Percentiles rank a stretch among this genome's conserved stretches.
phyloP scores from a whole-genome alignment of 2,329 filamentous ascomycete species.

The Fusarium udum region DNA sequence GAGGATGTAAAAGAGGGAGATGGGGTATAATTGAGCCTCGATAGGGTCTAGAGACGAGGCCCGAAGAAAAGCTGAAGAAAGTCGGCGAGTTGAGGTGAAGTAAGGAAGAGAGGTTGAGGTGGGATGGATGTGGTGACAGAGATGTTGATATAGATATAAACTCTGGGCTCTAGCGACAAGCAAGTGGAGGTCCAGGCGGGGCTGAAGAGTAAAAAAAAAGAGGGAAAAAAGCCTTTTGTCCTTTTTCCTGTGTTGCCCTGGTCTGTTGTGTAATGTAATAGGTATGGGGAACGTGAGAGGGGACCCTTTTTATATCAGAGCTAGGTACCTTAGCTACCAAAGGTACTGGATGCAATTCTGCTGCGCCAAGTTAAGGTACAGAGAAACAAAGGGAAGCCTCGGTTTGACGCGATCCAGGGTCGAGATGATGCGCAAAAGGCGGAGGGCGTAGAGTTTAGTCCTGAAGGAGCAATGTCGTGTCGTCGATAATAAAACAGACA shows the following conservation, averaged over 20 bases:
- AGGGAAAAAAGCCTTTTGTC: constrained; percentile 22
- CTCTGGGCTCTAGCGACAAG: constrained; percentile 15
- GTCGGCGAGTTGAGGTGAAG: background rate
- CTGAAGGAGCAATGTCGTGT: constrained; percentile 10
- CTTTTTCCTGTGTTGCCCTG: constrained; percentile 1
- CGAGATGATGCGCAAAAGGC: constrained; percentile 32
- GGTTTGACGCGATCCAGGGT: constrained; percentile 40
- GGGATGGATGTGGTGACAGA: constrained; percentile 13
- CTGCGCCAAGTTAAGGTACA: constrained; percentile 31
- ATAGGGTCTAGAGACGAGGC: background rate
- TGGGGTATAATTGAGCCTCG: background rate
- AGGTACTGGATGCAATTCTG: constrained; percentile 13
- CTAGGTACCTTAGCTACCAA: constrained; percentile 6
- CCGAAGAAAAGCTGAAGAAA: background rate
- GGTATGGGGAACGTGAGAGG: constrained; percentile 7
- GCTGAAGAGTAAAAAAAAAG: constrained; percentile 17
- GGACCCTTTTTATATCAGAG: constrained; percentile 37
- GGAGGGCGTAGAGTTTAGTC: constrained; percentile 16
- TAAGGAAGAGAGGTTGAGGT: background rate
- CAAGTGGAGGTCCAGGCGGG: constrained; percentile 30
- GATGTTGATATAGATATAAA: constrained; percentile 32
- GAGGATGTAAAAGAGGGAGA: background rate
- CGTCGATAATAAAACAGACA: constrained; percentile 5
- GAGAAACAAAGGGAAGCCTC: constrained; percentile 16
- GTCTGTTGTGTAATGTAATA: constrained; percentile 14